phyloP scores from a whole-genome alignment of 345 rosid species.

The Eucalyptus marginata region DNA sequence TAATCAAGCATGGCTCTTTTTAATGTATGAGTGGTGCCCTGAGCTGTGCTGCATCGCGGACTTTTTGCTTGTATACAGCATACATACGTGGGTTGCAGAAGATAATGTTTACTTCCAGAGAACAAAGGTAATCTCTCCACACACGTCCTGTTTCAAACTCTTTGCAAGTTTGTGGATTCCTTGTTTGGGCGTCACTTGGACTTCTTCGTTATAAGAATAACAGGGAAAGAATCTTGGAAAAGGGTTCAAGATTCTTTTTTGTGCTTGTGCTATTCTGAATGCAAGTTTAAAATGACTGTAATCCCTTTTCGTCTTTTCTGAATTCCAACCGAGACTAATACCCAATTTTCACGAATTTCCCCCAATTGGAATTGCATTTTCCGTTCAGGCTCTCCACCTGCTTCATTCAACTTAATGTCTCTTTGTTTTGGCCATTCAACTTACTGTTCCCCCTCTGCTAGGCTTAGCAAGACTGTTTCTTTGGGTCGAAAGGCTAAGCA shows the following conservation, averaged over 20 bases:
- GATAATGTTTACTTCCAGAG: neutral
- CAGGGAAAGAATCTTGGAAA: neutral
- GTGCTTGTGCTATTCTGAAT: neutral
- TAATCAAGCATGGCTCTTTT: neutral
- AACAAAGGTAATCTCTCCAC: neutral
- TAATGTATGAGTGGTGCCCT: neutral
- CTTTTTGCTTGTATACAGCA: neutral
- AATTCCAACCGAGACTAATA: neutral
- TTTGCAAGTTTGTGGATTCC: neutral
- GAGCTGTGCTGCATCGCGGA: neutral
- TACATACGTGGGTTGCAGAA: neutral
- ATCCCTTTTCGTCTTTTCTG: neutral
- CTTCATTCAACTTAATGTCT: neutral
- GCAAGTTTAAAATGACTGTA: neutral
- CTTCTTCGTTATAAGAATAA: neutral
- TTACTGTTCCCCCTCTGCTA: neutral
- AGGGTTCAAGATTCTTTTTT: neutral
- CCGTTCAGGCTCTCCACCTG: neutral
- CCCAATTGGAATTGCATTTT: neutral
- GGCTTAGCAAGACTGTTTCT: neutral
- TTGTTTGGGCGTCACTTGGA: neutral
- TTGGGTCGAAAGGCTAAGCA: neutral
- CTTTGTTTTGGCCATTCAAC: neutral
- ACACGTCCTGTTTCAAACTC: neutral
- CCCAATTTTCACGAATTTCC: neutral